phyloP scores from a whole-genome alignment of 208 protist species.

The Trypanosoma avium region DNA sequence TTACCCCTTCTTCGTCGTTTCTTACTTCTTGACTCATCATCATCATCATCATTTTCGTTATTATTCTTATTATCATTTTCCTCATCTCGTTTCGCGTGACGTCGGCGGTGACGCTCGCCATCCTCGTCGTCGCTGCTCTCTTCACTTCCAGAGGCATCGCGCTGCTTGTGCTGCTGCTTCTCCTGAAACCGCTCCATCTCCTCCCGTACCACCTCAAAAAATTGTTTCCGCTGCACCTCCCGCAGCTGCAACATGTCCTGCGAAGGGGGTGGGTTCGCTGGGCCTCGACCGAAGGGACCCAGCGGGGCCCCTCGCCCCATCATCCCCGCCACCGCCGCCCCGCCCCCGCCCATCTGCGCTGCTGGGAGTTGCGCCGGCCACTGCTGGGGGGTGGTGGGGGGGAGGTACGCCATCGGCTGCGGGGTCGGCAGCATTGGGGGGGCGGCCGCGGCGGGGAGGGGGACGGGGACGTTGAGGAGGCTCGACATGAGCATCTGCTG shows the following conservation, averaged over 20 bases:
- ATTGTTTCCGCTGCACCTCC: constrained; percentile 83
- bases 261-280: constrained; percentile 53
- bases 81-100: background rate
- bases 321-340: constrained; percentile 14
- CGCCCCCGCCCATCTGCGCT: constrained; percentile 26
- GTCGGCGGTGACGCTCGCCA: background rate
- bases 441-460: no score
- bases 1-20: no score
- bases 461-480: no score
- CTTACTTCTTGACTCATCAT: no score
- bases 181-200: constrained; percentile 74
- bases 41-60: background rate
- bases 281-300: constrained; percentile 22
- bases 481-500: constrained; percentile 39
- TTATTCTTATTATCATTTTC: background rate
- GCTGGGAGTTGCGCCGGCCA: constrained; percentile 14
- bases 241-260: constrained; percentile 71
- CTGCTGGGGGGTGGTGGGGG: no score
- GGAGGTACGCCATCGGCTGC: constrained; percentile 5
- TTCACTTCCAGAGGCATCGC: constrained; percentile 36
- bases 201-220: constrained; percentile 69
- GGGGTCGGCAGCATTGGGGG: constrained; percentile 16
- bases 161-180: constrained; percentile 50
- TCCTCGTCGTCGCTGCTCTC: constrained; percentile 25
- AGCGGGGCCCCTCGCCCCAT: constrained; percentile 9